phyloP scores from a whole-genome alignment of 306 rosid genomes.

The Ammopiptanthus mongolicus region DNA sequence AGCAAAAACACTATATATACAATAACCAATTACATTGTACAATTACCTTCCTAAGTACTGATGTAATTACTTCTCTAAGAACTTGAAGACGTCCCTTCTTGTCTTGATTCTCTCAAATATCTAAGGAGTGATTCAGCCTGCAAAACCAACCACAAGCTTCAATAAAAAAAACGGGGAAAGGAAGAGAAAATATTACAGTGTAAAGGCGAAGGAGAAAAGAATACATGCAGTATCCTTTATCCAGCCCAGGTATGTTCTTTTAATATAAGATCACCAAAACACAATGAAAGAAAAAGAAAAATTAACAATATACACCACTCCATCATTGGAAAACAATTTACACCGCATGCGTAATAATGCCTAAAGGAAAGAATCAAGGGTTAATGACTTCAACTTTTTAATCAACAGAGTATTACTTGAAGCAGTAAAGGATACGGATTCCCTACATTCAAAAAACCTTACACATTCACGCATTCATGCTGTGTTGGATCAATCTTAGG shows the following conservation, averaged over 20 bases:
- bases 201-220: not conserved
- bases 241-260: not conserved
- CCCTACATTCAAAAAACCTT: too few relatives aligned
- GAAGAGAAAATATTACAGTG: not conserved
- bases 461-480: too few relatives aligned
- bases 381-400: not conserved
- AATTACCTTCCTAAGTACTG: conserved; percentile 45
- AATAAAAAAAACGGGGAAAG: not conserved
- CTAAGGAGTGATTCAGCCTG: conserved; percentile 98
- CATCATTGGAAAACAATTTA: not conserved
- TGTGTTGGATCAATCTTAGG: too few relatives aligned
- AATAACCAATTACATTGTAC: conserved; percentile 43
- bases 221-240: not conserved
- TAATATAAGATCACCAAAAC: not conserved
- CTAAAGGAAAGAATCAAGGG: not conserved
- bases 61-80: conserved; percentile 35
- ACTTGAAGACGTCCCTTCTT: conserved; percentile 72
- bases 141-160: conserved; percentile 28
- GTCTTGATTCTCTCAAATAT: conserved; percentile 92
- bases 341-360: not conserved
- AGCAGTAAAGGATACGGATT: too few relatives aligned
- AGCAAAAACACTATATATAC: conserved; percentile 47
- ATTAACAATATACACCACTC: not conserved
- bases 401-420: not conserved
- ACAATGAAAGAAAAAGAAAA: not conserved